These are phyloP conservation scores for Nigrospora oryzae DNA, from an alignment of 2,329 filamentous ascomycete species.

Conservation along the genomic window DNA sequence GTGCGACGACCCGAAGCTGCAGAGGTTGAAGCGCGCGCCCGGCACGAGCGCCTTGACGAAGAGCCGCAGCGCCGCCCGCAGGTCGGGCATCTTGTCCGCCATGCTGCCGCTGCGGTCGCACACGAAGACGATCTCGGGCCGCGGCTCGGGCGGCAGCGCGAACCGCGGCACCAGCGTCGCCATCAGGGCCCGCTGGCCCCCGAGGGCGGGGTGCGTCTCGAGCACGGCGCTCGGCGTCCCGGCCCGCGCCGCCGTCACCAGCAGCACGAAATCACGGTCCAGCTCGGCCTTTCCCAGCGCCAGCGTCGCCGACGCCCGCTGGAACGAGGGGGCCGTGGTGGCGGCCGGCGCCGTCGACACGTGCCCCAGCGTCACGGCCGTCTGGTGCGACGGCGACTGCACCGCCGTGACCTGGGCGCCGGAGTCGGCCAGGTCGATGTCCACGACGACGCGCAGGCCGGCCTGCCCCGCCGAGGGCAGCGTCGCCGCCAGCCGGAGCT, in stretches of 20 bases:
- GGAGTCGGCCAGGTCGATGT: conserved; percentile 45
- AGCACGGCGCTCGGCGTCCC: conserved; percentile 56
- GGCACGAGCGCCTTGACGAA: conserved; percentile 59
- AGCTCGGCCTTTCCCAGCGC: conserved; percentile 43
- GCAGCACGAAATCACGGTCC: conserved; percentile 58
- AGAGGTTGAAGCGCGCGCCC: conserved; percentile 61
- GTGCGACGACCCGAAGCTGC: conserved; percentile 49
- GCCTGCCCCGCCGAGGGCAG: conserved; percentile 11
- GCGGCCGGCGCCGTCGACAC: conserved; percentile 34
- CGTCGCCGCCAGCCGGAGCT: conserved; percentile 12
- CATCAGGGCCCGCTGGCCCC: conserved; percentile 60
- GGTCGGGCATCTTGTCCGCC: conserved; percentile 40
- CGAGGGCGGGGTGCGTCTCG: conserved; percentile 54
- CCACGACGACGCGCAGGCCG: conserved; percentile 47
- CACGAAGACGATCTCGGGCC: conserved; percentile 61
- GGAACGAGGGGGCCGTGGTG: conserved; percentile 35
- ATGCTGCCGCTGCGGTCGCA: conserved; percentile 67
- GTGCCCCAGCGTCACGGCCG: conserved; percentile 55
- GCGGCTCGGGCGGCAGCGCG: conserved; percentile 39
- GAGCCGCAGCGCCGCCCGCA: conserved; percentile 47
- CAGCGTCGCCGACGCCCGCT: conserved; percentile 54
- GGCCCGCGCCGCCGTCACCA: conserved; percentile 51
- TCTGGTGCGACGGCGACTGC: conserved; percentile 60
- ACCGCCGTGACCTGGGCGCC: conserved; percentile 50
- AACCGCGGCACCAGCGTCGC: conserved; percentile 63